Evolutionary conservation across 768 basidiomycete species (phyloP).

Genomic region (Phlebiopsis flavidoalba): DNA sequence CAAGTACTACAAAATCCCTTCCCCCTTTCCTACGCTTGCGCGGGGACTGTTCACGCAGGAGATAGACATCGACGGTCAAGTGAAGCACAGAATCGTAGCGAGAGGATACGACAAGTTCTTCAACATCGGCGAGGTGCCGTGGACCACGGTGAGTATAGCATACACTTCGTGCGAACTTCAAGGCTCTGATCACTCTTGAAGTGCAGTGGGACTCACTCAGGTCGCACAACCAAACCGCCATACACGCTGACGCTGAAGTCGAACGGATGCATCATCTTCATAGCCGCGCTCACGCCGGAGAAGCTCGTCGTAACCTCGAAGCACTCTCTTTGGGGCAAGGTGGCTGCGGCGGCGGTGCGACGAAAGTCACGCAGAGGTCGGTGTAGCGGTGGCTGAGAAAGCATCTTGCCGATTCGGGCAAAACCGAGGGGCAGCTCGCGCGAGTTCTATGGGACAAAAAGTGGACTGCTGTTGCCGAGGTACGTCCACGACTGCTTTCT

Average conservation of each 20-base stretch:
- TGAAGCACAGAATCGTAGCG: constrained; percentile 61
- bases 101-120: constrained; percentile 99
- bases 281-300: constrained; percentile 72
- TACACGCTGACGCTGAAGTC: constrained; percentile 90
- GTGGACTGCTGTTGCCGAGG: constrained; percentile 91
- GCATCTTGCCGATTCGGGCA: constrained; percentile 57
- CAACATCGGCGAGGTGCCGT: constrained; percentile 94
- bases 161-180: neutral
- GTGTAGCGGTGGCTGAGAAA: constrained; percentile 77
- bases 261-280: constrained; percentile 96
- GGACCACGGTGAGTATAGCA: constrained; percentile 73
- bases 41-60: constrained; percentile 81
- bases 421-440: constrained; percentile 74
- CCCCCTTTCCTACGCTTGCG: constrained; percentile 93
- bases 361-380: constrained; percentile 72
- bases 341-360: constrained; percentile 7
- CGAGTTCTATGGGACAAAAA: constrained; percentile 69
- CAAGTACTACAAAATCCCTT: constrained; percentile 86
- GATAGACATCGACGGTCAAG: constrained; percentile 26
- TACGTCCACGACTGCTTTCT: constrained; percentile 34
- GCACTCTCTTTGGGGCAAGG: constrained; percentile 71
- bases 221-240: constrained; percentile 61
- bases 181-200: neutral
- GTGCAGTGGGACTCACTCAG: constrained; percentile 72
- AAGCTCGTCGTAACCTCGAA: constrained; percentile 88